A percentile compares a stretch with the other conserved stretches of the same genome.
Conservation (phyloP, 1,139 yeast genomes). For the Sugiyamaella paludigena region DNA sequence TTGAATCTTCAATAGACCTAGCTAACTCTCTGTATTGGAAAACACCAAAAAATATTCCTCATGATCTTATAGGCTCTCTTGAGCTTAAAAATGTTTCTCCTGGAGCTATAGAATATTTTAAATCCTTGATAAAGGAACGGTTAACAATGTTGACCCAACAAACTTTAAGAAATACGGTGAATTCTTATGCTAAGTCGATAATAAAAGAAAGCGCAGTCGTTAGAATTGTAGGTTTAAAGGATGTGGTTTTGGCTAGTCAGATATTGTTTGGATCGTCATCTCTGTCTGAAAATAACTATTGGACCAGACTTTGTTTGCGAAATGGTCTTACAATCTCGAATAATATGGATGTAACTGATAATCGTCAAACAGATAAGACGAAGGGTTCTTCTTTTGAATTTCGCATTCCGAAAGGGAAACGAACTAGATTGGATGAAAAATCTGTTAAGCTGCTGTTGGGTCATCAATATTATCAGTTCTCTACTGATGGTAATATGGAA, state of each 20-base stretch:
- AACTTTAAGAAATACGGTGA: conserved; percentile 3
- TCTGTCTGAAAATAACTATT: not conserved
- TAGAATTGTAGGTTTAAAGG: not conserved
- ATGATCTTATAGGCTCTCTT: not conserved
- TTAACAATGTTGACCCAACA: not conserved
- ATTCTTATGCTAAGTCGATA: not conserved
- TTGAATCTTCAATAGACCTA: not conserved
- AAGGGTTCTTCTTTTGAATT: not conserved
- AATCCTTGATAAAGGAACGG: not conserved
- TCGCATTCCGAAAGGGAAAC: no score
- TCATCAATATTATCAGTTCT: no score
- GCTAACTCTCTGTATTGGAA: conserved; percentile 5
- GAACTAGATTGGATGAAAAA: no score
- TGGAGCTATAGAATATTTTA: conserved; percentile 4
- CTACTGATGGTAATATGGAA: no score
- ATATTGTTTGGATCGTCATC: not conserved
- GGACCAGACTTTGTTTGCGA: not conserved
- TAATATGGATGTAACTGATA: no score
- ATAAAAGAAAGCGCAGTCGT: not conserved
- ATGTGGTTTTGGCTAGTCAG: not conserved
- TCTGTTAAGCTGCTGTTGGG: no score
- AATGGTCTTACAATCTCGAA: not conserved
- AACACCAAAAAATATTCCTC: not conserved
- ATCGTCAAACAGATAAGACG: not conserved
- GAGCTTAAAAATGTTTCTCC: not conserved